A percentile compares a stretch with the other conserved stretches of the same genome.
phyloP scores from a whole-genome alignment of 768 basidiomycete genomes.

The Leucocoprinus birnbaumii region DNA sequence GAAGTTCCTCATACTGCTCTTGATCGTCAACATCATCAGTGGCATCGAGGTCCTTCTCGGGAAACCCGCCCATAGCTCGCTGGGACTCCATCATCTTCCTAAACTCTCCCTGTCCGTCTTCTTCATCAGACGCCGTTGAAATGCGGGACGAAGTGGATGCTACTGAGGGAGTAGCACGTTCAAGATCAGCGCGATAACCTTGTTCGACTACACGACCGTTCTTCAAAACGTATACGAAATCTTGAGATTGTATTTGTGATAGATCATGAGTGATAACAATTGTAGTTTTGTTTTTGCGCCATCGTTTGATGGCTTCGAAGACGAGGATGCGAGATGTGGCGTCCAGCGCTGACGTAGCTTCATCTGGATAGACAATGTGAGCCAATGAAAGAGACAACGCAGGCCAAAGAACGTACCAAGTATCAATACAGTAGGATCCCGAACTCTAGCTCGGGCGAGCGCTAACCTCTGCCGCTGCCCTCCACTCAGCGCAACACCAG shows the following conservation, averaged over 20 bases:
- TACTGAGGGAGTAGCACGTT: slow-evolving; percentile 27
- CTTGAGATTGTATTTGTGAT: slow-evolving; percentile 65
- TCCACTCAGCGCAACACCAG: slow-evolving; percentile 77
- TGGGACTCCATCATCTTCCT: slow-evolving; percentile 62
- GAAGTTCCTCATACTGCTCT: slow-evolving; percentile 12
- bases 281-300: slow-evolving; percentile 79
- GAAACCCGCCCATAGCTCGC: slow-evolving; percentile 48
- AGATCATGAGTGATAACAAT: slow-evolving; percentile 97
- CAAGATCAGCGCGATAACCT: slow-evolving; percentile 82
- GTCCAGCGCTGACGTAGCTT: slow-evolving; percentile 84
- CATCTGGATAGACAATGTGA: slow-evolving; percentile 58
- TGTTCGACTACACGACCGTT: slow-evolving; percentile 80
- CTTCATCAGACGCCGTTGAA: slow-evolving; percentile 15
- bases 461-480: slow-evolving; percentile 92
- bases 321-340: slow-evolving; percentile 84
- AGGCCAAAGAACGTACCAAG: slow-evolving; percentile 60
- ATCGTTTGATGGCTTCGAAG: slow-evolving; percentile 64
- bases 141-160: background rate
- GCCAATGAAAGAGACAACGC: slow-evolving; percentile 5
- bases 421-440: slow-evolving; percentile 86
- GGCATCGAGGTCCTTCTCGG: slow-evolving; percentile 39
- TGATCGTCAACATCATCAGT: slow-evolving; percentile 43
- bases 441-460: slow-evolving; percentile 80
- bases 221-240: slow-evolving; percentile 93
- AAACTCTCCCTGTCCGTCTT: slow-evolving; percentile 58